Percentiles rank a stretch among this genome's conserved stretches.
Conservation (phyloP, 202 grass and related monocot genomes). For the Panicum virgatum region DNA sequence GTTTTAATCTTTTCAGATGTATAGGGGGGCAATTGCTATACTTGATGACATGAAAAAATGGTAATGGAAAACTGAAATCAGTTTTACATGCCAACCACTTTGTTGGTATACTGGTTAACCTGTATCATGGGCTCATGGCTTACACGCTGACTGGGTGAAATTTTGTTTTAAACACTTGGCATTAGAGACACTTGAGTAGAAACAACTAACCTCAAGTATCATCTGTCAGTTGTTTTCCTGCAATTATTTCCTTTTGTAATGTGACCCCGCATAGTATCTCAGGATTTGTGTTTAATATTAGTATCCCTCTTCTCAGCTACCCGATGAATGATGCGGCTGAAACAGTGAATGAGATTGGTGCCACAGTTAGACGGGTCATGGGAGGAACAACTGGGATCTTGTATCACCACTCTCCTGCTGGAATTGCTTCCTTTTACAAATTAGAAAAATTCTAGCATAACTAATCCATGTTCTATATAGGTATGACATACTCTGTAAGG, state of each 20-base stretch:
- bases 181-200: neutral
- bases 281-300: neutral
- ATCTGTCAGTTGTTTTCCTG: neutral
- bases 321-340: constrained; percentile 92
- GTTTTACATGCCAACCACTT: neutral
- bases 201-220: neutral
- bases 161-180: constrained; percentile 5
- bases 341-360: constrained; percentile 89
- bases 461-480: constrained; percentile 36
- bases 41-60: constrained; percentile 96
- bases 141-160: neutral
- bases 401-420: constrained; percentile 46
- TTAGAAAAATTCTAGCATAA: constrained; percentile 17
- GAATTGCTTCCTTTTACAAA: constrained; percentile 31
- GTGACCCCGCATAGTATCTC: constrained; percentile 8
- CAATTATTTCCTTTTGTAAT: neutral
- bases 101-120: no score
- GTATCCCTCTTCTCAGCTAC: constrained; percentile 58
- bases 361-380: constrained; percentile 83
- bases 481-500: constrained; percentile 96
- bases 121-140: neutral
- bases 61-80: constrained; percentile 39
- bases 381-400: constrained; percentile 95
- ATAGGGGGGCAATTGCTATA: constrained; percentile 85
- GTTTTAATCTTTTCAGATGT: constrained; percentile 71